phyloP scores from a whole-genome alignment of 352 stramenopile species.

The Globisporangium acanthophoron region DNA sequence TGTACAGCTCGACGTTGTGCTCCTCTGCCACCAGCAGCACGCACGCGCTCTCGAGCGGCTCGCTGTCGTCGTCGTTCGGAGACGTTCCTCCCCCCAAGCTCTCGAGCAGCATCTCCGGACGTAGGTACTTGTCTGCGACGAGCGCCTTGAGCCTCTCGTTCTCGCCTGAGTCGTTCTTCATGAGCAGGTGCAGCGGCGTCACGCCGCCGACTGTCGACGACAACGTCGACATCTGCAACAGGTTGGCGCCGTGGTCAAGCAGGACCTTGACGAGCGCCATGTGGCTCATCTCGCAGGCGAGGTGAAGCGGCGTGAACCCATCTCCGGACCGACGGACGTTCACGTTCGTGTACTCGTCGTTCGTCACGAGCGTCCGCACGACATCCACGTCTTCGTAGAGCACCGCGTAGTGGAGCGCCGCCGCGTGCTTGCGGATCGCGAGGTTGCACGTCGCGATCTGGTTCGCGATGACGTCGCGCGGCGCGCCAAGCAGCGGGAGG shows the following conservation, averaged over 20 bases:
- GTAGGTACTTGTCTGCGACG: constrained; percentile 31
- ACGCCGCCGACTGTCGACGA: constrained; percentile 29
- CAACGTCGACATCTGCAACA: constrained; percentile 44
- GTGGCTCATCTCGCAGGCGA: constrained; percentile 54
- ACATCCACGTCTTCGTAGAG: constrained; percentile 50
- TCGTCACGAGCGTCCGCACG: constrained; percentile 26
- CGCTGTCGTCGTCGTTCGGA: background rate
- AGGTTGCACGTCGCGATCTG: constrained; percentile 20
- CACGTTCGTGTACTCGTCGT: constrained; percentile 34
- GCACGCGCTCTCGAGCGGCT: constrained; percentile 18
- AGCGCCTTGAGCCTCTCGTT: constrained; percentile 43
- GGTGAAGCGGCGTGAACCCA: constrained; percentile 58
- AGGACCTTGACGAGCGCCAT: constrained; percentile 43
- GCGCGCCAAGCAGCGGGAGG: constrained; percentile 34
- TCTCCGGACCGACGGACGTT: constrained; percentile 55
- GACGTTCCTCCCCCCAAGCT: constrained; percentile 7
- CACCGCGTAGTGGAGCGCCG: constrained; percentile 60
- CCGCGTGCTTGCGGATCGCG: constrained; percentile 34
- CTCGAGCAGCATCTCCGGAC: constrained; percentile 39
- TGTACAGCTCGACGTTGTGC: constrained; percentile 40
- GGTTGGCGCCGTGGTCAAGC: constrained; percentile 39
- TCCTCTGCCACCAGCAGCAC: constrained; percentile 51
- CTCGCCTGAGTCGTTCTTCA: constrained; percentile 41
- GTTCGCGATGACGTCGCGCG: constrained; percentile 10
- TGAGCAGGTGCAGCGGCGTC: constrained; percentile 43